Evolutionary conservation across 179 eudicot species (phyloP).

Genomic region (Carnegiea gigantea): DNA sequence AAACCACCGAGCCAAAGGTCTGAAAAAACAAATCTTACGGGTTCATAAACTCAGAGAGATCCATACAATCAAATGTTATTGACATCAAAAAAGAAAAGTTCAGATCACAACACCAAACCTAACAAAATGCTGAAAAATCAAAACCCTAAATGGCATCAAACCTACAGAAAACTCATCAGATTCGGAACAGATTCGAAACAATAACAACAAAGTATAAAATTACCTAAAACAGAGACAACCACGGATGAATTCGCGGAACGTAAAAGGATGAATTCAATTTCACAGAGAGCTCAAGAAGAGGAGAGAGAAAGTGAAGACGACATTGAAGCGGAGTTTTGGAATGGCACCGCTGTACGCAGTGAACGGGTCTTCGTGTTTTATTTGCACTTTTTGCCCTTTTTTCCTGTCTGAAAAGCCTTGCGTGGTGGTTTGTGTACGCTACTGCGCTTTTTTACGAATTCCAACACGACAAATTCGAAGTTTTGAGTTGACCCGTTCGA

Average conservation of each 20-base stretch:
- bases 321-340: constrained; percentile 1
- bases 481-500: not conserved
- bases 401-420: not conserved
- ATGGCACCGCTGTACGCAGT: not conserved
- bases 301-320: not conserved
- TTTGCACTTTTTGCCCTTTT: not conserved
- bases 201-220: not conserved
- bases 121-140: not conserved
- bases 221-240: not conserved
- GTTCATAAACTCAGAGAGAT: not conserved
- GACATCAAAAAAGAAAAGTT: not conserved
- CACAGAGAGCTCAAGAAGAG: not conserved
- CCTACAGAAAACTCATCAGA: not conserved
- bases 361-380: not conserved
- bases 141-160: not conserved
- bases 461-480: constrained; percentile 12
- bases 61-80: not conserved
- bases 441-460: not conserved
- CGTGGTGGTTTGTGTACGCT: not conserved
- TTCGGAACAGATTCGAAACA: not conserved
- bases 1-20: not conserved
- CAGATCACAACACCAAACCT: not conserved
- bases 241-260: not conserved
- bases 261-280: not conserved
- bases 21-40: not conserved